Percentiles rank a stretch among this genome's conserved stretches.
Conservation (phyloP, 371 early-diverging fungal species). For the Zopfochytrium polystomum region DNA sequence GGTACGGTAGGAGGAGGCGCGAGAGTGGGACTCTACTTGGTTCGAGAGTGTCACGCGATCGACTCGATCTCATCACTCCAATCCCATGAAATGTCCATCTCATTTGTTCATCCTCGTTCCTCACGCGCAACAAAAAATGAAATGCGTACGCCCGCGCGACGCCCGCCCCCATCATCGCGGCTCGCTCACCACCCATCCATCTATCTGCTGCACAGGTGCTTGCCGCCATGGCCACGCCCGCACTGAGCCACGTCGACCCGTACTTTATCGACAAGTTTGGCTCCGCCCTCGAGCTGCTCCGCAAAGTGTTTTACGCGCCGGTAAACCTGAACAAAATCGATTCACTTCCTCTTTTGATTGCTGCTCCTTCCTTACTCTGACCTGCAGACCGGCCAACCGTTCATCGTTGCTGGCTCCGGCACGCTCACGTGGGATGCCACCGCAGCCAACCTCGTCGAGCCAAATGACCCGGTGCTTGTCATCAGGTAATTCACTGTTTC, state of each 20-base stretch:
- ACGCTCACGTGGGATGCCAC: conserved; percentile 91
- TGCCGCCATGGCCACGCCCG: conserved; percentile 83
- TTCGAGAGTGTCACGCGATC: not conserved
- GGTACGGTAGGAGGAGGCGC: not conserved
- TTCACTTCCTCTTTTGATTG: not conserved
- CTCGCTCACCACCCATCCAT: too few species aligned
- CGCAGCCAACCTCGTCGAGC: conserved; percentile 85
- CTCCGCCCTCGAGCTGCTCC: conserved; percentile 75
- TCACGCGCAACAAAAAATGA: too few species aligned
- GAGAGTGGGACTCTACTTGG: too few species aligned
- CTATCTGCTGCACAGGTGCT: conserved; percentile 56
- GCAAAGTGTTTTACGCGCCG: conserved; percentile 73
- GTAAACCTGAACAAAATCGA: too few species aligned
- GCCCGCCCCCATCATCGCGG: too few species aligned
- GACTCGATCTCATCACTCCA: not conserved
- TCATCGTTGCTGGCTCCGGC: conserved; percentile 91
- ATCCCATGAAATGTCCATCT: not conserved
- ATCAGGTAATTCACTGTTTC: too few species aligned
- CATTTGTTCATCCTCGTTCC: not conserved
- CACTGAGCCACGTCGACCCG: conserved; percentile 92
- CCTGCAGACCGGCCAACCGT: conserved; percentile 78
- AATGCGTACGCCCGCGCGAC: too few species aligned
- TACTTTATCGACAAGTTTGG: conserved; percentile 85
- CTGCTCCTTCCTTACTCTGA: not conserved
- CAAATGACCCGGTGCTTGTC: conserved; percentile 84